These are phyloP conservation scores for Metschnikowia anglica DNA, from an alignment of 805 yeast genomes.

Conservation along the genomic window DNA sequence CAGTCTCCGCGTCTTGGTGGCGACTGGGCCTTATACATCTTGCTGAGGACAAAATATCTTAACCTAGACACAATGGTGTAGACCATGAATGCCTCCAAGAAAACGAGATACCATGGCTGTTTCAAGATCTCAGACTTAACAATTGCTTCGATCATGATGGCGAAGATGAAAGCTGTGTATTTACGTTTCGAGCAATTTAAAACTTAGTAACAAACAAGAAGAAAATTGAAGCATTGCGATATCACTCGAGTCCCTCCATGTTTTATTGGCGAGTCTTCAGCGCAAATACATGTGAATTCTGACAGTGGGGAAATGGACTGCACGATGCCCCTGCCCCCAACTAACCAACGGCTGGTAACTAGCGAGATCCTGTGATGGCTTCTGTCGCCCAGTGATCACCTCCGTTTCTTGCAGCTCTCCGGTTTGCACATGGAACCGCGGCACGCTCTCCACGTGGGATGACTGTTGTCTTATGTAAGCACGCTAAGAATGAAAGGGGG, in stretches of 20 bases:
- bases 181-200: neutral
- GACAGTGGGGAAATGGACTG: slow-evolving; percentile 1
- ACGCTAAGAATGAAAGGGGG: too few species aligned
- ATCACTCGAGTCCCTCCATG: neutral
- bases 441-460: too few species aligned
- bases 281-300: neutral
- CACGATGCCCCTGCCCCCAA: neutral
- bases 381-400: neutral
- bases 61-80: neutral
- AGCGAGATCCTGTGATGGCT: neutral
- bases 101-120: slow-evolving; percentile 13
- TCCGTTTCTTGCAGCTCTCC: neutral
- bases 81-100: slow-evolving; percentile 6
- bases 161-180: too few species aligned
- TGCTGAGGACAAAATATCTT: slow-evolving; percentile 3
- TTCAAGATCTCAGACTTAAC: slow-evolving; percentile 1
- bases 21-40: slow-evolving; percentile 11
- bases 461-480: too few species aligned
- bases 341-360: neutral
- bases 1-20: slow-evolving; percentile 15
- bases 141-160: slow-evolving; percentile 3
- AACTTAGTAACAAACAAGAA: neutral
- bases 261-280: neutral
- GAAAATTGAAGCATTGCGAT: neutral
- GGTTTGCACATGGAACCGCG: neutral